Base-by-base conservation (phyloP, 2,329 filamentous ascomycete genomes). In the Helotiales sp. region DNA sequence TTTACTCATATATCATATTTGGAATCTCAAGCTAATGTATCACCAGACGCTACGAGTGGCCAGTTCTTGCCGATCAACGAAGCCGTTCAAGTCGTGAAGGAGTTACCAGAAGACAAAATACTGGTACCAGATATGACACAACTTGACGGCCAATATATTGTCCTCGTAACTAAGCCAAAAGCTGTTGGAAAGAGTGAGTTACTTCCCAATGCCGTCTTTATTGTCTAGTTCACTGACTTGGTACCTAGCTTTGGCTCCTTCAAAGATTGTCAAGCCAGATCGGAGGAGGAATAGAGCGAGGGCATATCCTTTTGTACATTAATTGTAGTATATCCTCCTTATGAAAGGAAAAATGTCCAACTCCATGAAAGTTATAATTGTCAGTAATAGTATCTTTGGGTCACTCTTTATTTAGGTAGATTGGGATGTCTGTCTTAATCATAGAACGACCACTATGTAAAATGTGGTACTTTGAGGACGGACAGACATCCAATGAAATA, bases 81-180 rank as follows among this genome's bases (percentile, higher is more conserved):
- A 31, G 40, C 36, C 24, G 27, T 44, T 3, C 62, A 64, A 38
- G 31, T 30, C 22, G 59, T 64, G 2, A 51, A 36, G 10, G 59
- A 64, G 19, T 36, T 62, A 17, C 62, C 59, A 2, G 57, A 62
- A 36, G 59, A 62, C 47, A 60, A 55, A 31, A 58, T 64, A 8
- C 31, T 42, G 9, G 30, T 64, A 17, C 55, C 57, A 15, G 47
- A 30, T 1, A 42, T 64, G 19, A 54, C 34, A 6, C 59, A 61
- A 29, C 52, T 64, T 15, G 62, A 64, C 54, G 62, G 62, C 15
- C 62, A 64, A 30, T 64, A 64, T 19, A 38, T 64, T 2, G 52
- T 64, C 42, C 51, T 64, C 27, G 59, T 64, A 3, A 57, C 52
- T 3, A 22, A 59, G 13, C 44, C 57, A 5, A 58, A 59, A 27